phyloP scores from a whole-genome alignment of 169 alveolate genomes.

The Miamiensis avidus region DNA sequence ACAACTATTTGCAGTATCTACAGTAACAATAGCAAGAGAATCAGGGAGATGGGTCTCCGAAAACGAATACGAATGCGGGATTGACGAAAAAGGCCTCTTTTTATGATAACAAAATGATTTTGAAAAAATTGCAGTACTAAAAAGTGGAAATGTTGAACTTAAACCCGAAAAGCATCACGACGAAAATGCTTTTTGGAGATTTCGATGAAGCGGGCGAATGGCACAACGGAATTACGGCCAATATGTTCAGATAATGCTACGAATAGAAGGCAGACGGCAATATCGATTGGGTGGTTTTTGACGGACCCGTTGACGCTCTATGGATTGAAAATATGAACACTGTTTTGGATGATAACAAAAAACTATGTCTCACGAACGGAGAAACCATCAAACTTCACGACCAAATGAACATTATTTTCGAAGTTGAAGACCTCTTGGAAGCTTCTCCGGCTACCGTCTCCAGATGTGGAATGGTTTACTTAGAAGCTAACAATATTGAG shows the following conservation, averaged over 20 bases:
- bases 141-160: conserved; percentile 51
- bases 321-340: conserved; percentile 83
- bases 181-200: conserved; percentile 67
- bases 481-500: conserved; percentile 50
- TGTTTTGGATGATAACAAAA: conserved; percentile 78
- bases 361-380: conserved; percentile 69
- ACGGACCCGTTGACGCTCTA: conserved; percentile 84
- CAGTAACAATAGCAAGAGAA: background rate
- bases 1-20: background rate
- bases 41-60: conserved; percentile 4
- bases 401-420: conserved; percentile 71
- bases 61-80: background rate
- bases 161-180: conserved; percentile 69
- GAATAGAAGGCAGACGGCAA: conserved; percentile 21
- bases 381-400: conserved; percentile 71
- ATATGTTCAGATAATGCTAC: conserved; percentile 63
- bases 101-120: conserved; percentile 2
- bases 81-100: background rate
- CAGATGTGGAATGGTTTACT: conserved; percentile 81
- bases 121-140: conserved; percentile 24
- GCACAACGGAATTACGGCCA: conserved; percentile 76
- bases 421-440: conserved; percentile 69
- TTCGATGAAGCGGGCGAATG: conserved; percentile 74
- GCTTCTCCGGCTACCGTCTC: conserved; percentile 84
- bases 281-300: conserved; percentile 61